Base-by-base conservation (phyloP, 192 early-diverging fungal species). In the Mortierella claussenii region DNA sequence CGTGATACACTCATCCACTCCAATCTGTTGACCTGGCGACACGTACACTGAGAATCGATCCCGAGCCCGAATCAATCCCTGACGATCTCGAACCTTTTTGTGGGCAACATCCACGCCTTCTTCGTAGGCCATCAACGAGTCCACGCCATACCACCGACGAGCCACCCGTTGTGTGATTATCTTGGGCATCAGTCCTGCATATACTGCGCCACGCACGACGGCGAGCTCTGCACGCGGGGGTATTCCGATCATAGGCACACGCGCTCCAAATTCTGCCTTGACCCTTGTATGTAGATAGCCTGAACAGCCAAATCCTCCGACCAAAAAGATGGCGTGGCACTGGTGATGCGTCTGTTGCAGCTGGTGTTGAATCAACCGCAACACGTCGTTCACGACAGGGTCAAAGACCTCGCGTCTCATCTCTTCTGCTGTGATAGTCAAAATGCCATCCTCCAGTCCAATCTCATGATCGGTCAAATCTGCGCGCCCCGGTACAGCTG, bases 221-320 rank as follows among this genome's bases (percentile, higher is more conserved):
- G 86, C 86, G 30, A 86, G 53, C 44, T 86, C 85, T 17, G 83
- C 82, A 70, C 82, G 79, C 10, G 79, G 80, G 15, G 86, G 86
- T 2, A 82, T 80, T 18, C 83, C 86, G 26, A 86, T 80, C 34
- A 82, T 55, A 8, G 80, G 68, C 13, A 86, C 81, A 10, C 71
- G 62, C 8, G 53, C 20, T 20, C 69, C 71, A 79, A 88, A 86
- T 48, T 80, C 81, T 42, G 80, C 47, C 50, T 81, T 68, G 2
- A 85, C 73, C n/a, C 81, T 70, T 21, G 75, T 69, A 34, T 79
- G 78, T 2, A 88, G 53, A 45, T 88, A 88, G 30, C 75, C 69
- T 17, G 84, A 86, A 3, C 79, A 80, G 26, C 81, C 83, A 65
- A 88, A 88, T 0, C 86, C 86, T 61, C 86, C 86, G 7, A 88